These are phyloP conservation scores for Amaranthus palmeri DNA, from an alignment of 148 eudicot genomes.

Conservation along the genomic window DNA sequence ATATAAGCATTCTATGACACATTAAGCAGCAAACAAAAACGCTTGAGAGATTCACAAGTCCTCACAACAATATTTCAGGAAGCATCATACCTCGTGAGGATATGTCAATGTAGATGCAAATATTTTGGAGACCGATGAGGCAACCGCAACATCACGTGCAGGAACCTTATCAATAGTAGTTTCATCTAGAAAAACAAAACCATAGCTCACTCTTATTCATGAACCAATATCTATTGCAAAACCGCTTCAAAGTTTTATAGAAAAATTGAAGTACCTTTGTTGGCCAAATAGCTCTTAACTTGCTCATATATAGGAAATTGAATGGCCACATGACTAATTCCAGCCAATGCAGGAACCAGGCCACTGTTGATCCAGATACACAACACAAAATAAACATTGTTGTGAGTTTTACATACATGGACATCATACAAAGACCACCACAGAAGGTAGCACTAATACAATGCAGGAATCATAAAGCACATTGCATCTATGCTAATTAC, in stretches of 20 bases:
- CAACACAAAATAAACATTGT: constrained; percentile 8
- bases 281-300: constrained; percentile 75
- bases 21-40: not conserved
- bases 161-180: constrained; percentile 62
- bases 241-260: not conserved
- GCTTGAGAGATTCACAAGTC: not conserved
- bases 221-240: not conserved
- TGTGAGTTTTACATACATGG: not conserved
- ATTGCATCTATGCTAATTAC: too few relatives aligned
- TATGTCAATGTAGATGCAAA: constrained; percentile 94
- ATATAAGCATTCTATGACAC: not conserved
- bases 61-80: not conserved
- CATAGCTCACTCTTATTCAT: not conserved
- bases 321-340: constrained; percentile 92
- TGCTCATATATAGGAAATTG: constrained; percentile 90
- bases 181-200: constrained; percentile 39
- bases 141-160: constrained; percentile 79
- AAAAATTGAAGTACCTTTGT: constrained; percentile 39
- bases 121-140: constrained; percentile 93
- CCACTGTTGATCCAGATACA: constrained; percentile 50
- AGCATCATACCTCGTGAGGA: constrained; percentile 85
- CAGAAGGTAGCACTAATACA: not conserved
- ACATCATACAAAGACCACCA: not conserved
- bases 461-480: not conserved
- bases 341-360: constrained; percentile 92